These are phyloP conservation scores for Sordariomycetes sp. DNA, from an alignment of 2,329 filamentous ascomycete species.

Conservation along the genomic window DNA sequence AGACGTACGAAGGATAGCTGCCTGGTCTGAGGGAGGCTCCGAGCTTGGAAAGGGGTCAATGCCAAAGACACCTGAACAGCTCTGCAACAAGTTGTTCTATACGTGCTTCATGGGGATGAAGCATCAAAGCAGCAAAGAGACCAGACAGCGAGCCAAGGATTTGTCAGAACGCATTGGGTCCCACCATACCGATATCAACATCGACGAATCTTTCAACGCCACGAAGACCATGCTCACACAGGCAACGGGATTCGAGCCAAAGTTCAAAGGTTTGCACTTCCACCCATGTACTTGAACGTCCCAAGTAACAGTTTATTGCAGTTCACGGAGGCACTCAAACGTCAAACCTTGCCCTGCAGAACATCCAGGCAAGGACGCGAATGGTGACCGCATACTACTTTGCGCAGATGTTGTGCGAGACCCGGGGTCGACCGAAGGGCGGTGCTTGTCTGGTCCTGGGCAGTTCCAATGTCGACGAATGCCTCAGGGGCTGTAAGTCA, in stretches of 20 bases:
- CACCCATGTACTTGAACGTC: too few species aligned
- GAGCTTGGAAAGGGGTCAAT: too few species aligned
- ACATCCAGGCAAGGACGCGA: constrained; percentile 55
- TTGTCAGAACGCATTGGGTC: too few species aligned
- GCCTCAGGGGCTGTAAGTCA: constrained; percentile 6
- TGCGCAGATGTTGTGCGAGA: constrained; percentile 50
- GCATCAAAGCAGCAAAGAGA: too few species aligned
- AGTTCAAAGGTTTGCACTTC: too few species aligned
- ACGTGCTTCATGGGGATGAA: too few species aligned
- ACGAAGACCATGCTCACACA: constrained; percentile 26
- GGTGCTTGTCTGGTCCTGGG: constrained; percentile 54
- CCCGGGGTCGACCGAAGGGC: constrained; percentile 41
- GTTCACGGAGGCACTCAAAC: constrained; percentile 46
- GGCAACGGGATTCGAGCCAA: constrained; percentile 16
- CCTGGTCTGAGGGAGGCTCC: too few species aligned
- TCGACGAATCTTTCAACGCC: constrained; percentile 36
- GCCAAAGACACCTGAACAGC: too few species aligned
- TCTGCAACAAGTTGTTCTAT: too few species aligned
- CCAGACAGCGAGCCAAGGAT: too few species aligned
- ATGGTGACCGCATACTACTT: constrained; percentile 56
- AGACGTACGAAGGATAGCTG: too few species aligned
- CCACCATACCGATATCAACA: constrained; percentile 6
- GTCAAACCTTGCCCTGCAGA: constrained; percentile 57
- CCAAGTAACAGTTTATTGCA: constrained; percentile 14
- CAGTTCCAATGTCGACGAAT: constrained; percentile 10